Conservation (phyloP, 345 rosid genomes). For the Angophora floribunda region DNA sequence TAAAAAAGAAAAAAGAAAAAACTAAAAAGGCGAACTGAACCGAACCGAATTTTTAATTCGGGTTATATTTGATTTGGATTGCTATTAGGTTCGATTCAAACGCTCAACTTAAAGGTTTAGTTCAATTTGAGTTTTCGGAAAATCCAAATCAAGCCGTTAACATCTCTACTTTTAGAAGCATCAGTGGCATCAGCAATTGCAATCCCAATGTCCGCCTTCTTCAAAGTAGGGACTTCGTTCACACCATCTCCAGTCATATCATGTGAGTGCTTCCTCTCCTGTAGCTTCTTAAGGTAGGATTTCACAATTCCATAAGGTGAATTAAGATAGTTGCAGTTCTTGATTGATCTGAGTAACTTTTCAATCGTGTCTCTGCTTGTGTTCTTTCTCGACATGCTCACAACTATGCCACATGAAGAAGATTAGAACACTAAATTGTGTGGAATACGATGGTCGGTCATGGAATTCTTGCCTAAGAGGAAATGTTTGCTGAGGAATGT, state of each 20-base stretch:
- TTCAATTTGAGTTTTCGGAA: not conserved
- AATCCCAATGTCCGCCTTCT: conserved; percentile 95
- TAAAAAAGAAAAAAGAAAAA: too few species aligned
- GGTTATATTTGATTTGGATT: too few species aligned
- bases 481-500: not conserved
- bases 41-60: too few species aligned
- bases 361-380: not conserved
- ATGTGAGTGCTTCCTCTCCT: conserved; percentile 80
- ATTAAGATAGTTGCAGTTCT: not conserved
- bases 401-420: not conserved
- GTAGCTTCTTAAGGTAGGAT: conserved; percentile 35
- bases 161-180: conserved; percentile 10
- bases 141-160: too few species aligned
- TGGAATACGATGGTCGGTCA: not conserved
- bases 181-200: conserved; percentile 96
- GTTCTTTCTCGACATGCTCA: not conserved
- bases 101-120: too few species aligned
- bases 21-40: too few species aligned
- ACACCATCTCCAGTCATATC: conserved; percentile 99
- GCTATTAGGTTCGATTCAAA: too few species aligned
- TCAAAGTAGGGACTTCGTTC: conserved; percentile 87
- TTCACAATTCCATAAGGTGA: not conserved
- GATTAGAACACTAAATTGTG: not conserved
- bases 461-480: not conserved
- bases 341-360: too few species aligned